Conservation (phyloP, 2,329 filamentous ascomycete genomes). For the Fusarium incarnatum region DNA sequence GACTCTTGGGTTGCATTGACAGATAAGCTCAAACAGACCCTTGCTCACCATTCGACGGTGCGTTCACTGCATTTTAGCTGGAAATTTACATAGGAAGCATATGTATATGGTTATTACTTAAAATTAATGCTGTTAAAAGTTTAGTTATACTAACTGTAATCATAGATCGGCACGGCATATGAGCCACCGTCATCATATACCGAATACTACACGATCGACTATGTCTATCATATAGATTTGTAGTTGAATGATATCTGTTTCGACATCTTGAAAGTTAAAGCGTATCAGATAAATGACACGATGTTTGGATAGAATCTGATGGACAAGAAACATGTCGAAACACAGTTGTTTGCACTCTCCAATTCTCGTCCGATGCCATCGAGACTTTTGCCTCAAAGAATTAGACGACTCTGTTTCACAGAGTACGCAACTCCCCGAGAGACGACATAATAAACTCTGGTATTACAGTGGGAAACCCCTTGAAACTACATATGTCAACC, state of each 20-base stretch:
- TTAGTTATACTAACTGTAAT: background rate
- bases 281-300: background rate
- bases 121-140: conserved; percentile 1
- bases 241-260: background rate
- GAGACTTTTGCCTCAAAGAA: background rate
- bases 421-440: conserved; percentile 3
- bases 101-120: conserved; percentile 6
- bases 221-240: background rate
- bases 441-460: background rate
- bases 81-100: conserved; percentile 4
- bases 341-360: conserved; percentile 13
- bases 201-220: background rate
- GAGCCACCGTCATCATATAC: background rate
- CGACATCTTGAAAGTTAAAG: background rate
- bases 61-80: background rate
- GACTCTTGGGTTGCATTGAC: background rate
- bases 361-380: conserved; percentile 6
- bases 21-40: conserved; percentile 19
- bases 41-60: background rate
- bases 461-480: conserved; percentile 4
- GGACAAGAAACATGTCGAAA: conserved; percentile 25
- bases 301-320: conserved; percentile 9
- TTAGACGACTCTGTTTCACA: conserved; percentile 19
- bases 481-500: conserved; percentile 20
- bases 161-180: background rate